Evolutionary conservation across 345 rosid genomes (phyloP).

Genomic region (Brassica incana): DNA sequence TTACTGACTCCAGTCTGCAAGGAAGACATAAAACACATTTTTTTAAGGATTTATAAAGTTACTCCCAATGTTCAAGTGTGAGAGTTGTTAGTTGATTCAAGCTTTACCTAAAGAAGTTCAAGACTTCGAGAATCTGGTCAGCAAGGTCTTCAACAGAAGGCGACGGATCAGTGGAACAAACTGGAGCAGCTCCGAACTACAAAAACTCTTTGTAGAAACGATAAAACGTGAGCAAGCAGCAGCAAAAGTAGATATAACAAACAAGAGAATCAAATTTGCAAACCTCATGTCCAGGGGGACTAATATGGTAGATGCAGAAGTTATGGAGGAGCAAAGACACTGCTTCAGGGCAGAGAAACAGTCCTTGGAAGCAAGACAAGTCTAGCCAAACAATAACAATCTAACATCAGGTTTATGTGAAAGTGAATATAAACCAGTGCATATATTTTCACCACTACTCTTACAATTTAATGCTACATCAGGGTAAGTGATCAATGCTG

Average conservation of each 20-base stretch:
- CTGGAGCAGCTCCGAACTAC: constrained; percentile 92
- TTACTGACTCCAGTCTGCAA: constrained; percentile 82
- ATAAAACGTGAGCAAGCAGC: constrained; percentile 47
- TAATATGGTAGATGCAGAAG: constrained; percentile 92
- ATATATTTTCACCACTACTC: neutral
- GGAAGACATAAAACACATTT: neutral
- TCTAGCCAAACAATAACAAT: constrained; percentile 47
- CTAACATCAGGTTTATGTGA: constrained; percentile 1
- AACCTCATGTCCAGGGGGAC: constrained; percentile 99
- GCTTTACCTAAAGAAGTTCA: constrained; percentile 78
- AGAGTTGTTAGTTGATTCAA: neutral
- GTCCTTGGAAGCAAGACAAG: constrained; percentile 90
- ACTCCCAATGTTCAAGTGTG: neutral
- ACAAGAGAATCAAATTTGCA: constrained; percentile 42
- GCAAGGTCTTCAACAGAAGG: constrained; percentile 82
- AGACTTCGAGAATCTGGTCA: constrained; percentile 86
- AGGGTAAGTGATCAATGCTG: constrained; percentile 80
- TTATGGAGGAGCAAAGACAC: constrained; percentile 86
- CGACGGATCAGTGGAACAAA: constrained; percentile 52
- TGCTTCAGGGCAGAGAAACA: constrained; percentile 92
- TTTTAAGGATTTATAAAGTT: neutral
- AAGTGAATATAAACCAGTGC: constrained; percentile 11
- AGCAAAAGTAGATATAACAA: neutral
- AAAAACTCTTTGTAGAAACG: constrained; percentile 70
- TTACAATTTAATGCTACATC: constrained; percentile 89